phyloP scores from a whole-genome alignment of 208 protist species.

The Willaertia magna region DNA sequence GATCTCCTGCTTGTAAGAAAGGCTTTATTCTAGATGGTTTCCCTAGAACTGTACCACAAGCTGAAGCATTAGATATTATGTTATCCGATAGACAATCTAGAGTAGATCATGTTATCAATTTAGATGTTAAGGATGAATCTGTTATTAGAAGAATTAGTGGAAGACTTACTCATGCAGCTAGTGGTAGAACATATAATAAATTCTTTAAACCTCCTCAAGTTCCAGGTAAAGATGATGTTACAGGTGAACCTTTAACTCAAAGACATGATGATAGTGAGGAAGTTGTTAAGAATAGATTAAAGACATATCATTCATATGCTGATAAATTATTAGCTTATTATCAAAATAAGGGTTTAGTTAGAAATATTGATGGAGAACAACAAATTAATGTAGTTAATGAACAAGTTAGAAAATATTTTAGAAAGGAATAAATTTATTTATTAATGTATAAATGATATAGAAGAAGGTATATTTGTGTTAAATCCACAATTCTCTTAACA shows the following conservation, averaged over 20 bases:
- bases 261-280: neutral
- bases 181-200: constrained; percentile 41
- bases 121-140: neutral
- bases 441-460: too few relatives aligned
- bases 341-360: neutral
- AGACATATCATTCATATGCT: neutral
- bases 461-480: too few relatives aligned
- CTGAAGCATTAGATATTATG: constrained; percentile 14
- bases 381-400: neutral
- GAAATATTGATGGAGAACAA: neutral
- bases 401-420: neutral
- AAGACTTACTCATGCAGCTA: constrained; percentile 27
- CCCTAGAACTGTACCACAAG: constrained; percentile 53
- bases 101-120: neutral
- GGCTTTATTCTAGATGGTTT: constrained; percentile 75
- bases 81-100: neutral
- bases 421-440: too few relatives aligned
- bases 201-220: constrained; percentile 25
- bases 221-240: constrained; percentile 4
- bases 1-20: constrained; percentile 54
- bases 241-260: constrained; percentile 14
- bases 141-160: constrained; percentile 8
- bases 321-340: neutral
- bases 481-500: too few relatives aligned
- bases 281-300: neutral